phyloP scores from a whole-genome alignment of 495 filamentous ascomycete species.

The Penicillium bialowiezense region DNA sequence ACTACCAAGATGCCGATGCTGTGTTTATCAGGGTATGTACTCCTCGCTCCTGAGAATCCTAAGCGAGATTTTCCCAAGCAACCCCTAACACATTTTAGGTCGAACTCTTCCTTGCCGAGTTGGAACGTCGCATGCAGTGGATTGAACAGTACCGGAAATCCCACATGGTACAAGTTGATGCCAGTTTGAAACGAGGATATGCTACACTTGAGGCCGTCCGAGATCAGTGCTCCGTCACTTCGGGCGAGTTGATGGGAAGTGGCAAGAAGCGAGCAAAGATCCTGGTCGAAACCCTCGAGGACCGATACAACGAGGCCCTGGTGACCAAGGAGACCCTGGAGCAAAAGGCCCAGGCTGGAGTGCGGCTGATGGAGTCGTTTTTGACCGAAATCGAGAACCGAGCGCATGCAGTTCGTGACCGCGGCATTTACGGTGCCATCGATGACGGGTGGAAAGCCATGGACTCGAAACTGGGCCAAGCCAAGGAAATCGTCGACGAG shows the following conservation, averaged over 20 bases:
- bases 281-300: constrained; percentile 92
- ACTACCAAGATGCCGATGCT: constrained; percentile 62
- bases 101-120: constrained; percentile 83
- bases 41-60: neutral
- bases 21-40: constrained; percentile 59
- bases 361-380: constrained; percentile 81
- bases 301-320: constrained; percentile 83
- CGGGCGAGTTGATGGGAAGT: constrained; percentile 84
- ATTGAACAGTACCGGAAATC: constrained; percentile 85
- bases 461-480: constrained; percentile 72
- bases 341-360: constrained; percentile 83
- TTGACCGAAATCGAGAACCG: constrained; percentile 78
- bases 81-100: constrained; percentile 54
- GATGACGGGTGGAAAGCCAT: constrained; percentile 70
- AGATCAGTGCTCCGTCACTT: constrained; percentile 84
- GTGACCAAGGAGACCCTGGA: constrained; percentile 81
- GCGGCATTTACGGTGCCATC: constrained; percentile 54
- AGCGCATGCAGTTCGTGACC: constrained; percentile 71
- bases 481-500: constrained; percentile 76
- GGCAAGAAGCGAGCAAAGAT: constrained; percentile 80
- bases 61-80: no score
- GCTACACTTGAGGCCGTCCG: constrained; percentile 82
- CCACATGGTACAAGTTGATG: constrained; percentile 75
- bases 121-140: constrained; percentile 82
- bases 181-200: constrained; percentile 77